Base-by-base conservation (phyloP, 2,329 filamentous ascomycete genomes). In the Blastomyces parvus region DNA sequence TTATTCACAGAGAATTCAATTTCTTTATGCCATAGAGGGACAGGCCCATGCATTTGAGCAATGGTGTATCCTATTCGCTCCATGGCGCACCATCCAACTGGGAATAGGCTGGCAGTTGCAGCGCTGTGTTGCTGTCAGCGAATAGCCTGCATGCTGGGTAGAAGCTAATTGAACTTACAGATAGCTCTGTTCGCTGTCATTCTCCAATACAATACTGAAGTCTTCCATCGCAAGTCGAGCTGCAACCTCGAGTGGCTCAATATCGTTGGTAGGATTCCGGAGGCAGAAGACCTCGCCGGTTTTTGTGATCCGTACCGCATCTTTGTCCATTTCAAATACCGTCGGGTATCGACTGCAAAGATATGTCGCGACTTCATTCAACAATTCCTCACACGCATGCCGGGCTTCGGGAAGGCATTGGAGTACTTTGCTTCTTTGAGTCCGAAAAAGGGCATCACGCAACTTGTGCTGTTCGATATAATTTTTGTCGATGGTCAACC, bases 101-200 rank as follows among this genome's bases (percentile, higher is more conserved):
- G 82, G 66, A 83, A 83, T 5, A 83, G 71, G 17, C 79, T 83
- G 5, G 81, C 81, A 56, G 79, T 81, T 30, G 81, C 81, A 62
- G 77, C 74, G 36, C 79, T 81, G 63, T 3, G 9, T 25, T 42
- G 25, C 17, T 50, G 25, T 59, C 42, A 59, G 25, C 30, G 36
- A 13, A 33, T 46, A 8, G 14, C 14, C 19, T 14, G 25, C 46
- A 36, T 2, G 46, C 46, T 33, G 59, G 19, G 64, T 61, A 48
- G 30, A 27, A n/a, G 53, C 68, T 46, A 65, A 63, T 19, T n/a
- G 50, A n/a, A 70, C 76, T 69, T 72, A 77, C 79, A 84, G 68
- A 61, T 79, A 78, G 65, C 81, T 80, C 63, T 80, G 75, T 9
- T 74, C 76, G 7, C 79, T 79, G 25, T 76, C 76, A 14, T 77